These are phyloP conservation scores for Austroboletus novae-zelandiae DNA, from an alignment of 1,284 basidiomycete species.

Conservation along the genomic window DNA sequence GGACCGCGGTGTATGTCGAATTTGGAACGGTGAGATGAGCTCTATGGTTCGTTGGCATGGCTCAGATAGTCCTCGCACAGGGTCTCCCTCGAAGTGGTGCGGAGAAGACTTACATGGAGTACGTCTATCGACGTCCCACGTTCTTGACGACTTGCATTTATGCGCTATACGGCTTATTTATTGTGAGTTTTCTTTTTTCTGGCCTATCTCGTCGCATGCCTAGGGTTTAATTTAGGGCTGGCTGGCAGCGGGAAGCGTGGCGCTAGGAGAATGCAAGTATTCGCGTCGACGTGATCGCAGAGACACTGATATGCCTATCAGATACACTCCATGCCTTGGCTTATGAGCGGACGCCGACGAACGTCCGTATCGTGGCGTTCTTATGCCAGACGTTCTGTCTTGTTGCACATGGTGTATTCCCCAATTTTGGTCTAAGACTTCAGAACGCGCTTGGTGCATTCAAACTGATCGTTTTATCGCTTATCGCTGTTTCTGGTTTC, in stretches of 20 bases:
- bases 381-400: slow-evolving; percentile 56
- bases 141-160: slow-evolving; percentile 62
- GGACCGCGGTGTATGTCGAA: slow-evolving; percentile 72
- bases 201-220: neutral
- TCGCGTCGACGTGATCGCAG: neutral
- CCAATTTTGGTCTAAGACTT: slow-evolving; percentile 58
- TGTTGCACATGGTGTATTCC: slow-evolving; percentile 54
- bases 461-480: slow-evolving; percentile 58
- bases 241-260: slow-evolving; percentile 54
- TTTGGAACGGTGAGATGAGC: slow-evolving; percentile 57
- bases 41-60: neutral
- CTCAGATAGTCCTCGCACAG: slow-evolving; percentile 30
- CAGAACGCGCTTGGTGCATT: slow-evolving; percentile 67
- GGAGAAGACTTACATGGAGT: slow-evolving; percentile 77
- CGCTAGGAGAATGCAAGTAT: slow-evolving; percentile 61
- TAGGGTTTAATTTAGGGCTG: slow-evolving; percentile 39
- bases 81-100: slow-evolving; percentile 69
- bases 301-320: slow-evolving; percentile 21
- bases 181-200: slow-evolving; percentile 37
- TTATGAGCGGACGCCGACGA: slow-evolving; percentile 42
- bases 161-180: slow-evolving; percentile 57
- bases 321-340: slow-evolving; percentile 54
- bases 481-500: slow-evolving; percentile 61
- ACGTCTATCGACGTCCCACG: slow-evolving; percentile 60
- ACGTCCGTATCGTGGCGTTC: slow-evolving; percentile 52